phyloP scores from a whole-genome alignment of 2,329 filamentous ascomycete genomes.

The Coniella vitis region DNA sequence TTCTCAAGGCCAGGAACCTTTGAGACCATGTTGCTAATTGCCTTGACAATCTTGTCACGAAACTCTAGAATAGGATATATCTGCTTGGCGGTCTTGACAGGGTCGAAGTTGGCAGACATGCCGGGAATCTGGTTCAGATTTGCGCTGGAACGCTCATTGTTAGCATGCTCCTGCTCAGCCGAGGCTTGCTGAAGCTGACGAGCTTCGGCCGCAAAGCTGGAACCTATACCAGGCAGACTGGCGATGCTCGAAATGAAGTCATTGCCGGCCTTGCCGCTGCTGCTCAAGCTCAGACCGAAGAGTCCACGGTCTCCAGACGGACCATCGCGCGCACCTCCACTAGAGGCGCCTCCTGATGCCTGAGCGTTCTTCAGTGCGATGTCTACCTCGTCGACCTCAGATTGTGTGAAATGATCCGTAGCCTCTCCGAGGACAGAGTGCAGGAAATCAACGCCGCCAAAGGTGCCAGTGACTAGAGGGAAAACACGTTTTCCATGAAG shows the following conservation, averaged over 20 bases:
- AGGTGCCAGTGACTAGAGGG: conserved; percentile 66
- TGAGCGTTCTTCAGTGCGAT: conserved; percentile 64
- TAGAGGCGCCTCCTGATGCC: conserved; percentile 23
- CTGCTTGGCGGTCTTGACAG: conserved; percentile 65
- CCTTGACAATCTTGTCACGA: conserved; percentile 85
- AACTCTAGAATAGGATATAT: conserved; percentile 96
- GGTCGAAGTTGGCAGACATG: conserved; percentile 71
- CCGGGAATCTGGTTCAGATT: conserved; percentile 61
- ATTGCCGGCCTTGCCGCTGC: conserved; percentile 24
- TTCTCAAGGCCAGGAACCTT: conserved; percentile 88
- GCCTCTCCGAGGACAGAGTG: conserved; percentile 74
- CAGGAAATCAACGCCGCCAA: conserved; percentile 77
- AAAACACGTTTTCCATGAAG: conserved; percentile 61
- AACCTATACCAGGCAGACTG: conserved; percentile 66
- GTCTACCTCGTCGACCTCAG: conserved; percentile 76
- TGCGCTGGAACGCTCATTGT: conserved; percentile 33
- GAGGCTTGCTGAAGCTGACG: conserved; percentile 54
- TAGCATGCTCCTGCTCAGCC: conserved; percentile 56
- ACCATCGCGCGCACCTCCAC: conserved; percentile 19
- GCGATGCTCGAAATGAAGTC: conserved; percentile 68
- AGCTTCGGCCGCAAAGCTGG: conserved; percentile 60
- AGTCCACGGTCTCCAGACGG: conserved; percentile 24
- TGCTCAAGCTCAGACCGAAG: conserved; percentile 26
- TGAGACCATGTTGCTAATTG: conserved; percentile 76
- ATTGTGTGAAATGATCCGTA: conserved; percentile 78